These are phyloP conservation scores for barley (Hordeum vulgare) DNA, from an alignment of 176 grass and related monocot genomes.

Conservation along the genomic window DNA sequence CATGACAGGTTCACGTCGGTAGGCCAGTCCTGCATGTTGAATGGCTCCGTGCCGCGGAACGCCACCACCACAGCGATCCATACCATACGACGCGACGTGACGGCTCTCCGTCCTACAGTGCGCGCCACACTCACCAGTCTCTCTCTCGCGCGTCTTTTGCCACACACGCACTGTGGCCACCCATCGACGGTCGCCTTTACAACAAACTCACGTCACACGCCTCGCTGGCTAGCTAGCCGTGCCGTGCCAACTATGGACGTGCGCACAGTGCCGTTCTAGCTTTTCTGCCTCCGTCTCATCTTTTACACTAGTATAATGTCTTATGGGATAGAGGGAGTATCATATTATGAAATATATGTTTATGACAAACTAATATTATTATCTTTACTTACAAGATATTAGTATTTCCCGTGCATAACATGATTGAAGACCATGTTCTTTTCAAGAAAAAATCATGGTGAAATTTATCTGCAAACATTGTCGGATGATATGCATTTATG, in stretches of 20 bases:
- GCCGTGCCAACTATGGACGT: neutral
- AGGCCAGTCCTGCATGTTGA: constrained; percentile 79
- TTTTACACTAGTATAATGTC: no score
- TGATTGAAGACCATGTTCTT: no score
- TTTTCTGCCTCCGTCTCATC: no score
- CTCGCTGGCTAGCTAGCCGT: neutral
- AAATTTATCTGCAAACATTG: no score
- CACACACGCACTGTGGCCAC: neutral
- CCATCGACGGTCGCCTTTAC: neutral
- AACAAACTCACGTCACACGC: neutral
- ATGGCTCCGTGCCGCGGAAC: constrained; percentile 77
- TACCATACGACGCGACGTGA: neutral
- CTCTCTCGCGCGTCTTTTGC: neutral
- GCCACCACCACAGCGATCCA: constrained; percentile 21
- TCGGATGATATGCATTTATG: no score
- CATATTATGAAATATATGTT: no score
- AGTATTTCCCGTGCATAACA: no score
- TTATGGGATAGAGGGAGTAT: no score
- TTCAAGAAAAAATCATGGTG: no score
- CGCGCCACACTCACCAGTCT: neutral
- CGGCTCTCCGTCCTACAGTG: neutral
- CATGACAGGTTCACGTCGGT: constrained; percentile 82
- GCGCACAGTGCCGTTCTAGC: neutral
- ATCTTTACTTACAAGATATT: no score
- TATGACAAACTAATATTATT: no score